Conservation (phyloP, 371 early-diverging fungal species). For the Paraphysoderma sedebokerense region DNA sequence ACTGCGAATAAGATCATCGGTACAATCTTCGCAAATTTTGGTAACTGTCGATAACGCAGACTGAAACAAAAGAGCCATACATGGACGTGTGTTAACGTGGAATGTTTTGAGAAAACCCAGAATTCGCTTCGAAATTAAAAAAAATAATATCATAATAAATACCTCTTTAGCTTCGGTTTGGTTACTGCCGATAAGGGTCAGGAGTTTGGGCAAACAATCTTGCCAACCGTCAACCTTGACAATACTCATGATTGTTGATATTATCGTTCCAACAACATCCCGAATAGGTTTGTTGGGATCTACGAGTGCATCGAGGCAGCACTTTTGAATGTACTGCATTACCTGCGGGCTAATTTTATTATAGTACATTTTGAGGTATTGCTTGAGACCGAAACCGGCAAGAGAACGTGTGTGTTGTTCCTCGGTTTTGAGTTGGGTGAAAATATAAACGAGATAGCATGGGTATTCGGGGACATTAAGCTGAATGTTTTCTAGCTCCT, state of each 20-base stretch:
- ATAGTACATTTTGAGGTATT: conserved; percentile 18
- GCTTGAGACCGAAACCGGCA: conserved; percentile 6
- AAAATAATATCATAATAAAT: conserved; percentile 4
- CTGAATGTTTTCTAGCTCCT: conserved; percentile 73
- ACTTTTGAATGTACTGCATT: conserved; percentile 52
- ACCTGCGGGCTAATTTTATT: conserved; percentile 38
- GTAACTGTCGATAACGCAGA: conserved; percentile 66
- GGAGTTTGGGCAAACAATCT: conserved; percentile 53
- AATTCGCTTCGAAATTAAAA: not conserved
- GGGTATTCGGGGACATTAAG: conserved; percentile 65
- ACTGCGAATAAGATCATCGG: conserved; percentile 45
- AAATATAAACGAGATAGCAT: conserved; percentile 69
- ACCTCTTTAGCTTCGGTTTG: conserved; percentile 59
- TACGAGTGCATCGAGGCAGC: conserved; percentile 48
- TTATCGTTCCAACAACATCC: conserved; percentile 60
- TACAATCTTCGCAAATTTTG: conserved; percentile 85
- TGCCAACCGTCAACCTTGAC: conserved; percentile 61
- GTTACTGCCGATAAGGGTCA: conserved; percentile 48
- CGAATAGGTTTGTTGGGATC: conserved; percentile 48
- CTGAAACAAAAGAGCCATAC: conserved; percentile 16
- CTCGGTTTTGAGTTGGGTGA: conserved; percentile 62
- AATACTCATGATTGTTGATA: conserved; percentile 59
- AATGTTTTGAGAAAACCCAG: not conserved
- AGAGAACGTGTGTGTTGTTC: conserved; percentile 40
- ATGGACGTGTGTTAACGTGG: not conserved